These are phyloP conservation scores for Cladophialophora exuberans DNA, from an alignment of 2,329 filamentous ascomycete species.

Conservation along the genomic window DNA sequence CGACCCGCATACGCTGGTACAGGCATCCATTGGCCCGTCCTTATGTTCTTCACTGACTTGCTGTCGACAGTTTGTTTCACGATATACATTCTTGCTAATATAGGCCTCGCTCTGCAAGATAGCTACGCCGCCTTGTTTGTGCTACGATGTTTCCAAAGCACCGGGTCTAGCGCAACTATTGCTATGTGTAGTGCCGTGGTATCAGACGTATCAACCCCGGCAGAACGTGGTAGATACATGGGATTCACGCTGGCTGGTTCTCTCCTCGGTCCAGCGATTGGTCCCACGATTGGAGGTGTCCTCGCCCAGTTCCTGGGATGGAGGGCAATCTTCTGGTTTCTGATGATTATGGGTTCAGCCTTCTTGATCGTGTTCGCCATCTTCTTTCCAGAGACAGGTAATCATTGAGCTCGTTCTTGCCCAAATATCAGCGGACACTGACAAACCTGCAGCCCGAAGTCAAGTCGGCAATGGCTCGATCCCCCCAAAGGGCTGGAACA, in stretches of 20 bases:
- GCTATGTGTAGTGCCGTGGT: constrained; percentile 46
- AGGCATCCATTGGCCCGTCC: background rate
- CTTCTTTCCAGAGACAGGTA: constrained; percentile 43
- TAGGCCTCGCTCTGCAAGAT: constrained; percentile 46
- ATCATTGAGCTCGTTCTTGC: too few relatives aligned
- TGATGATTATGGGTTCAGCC: constrained; percentile 51
- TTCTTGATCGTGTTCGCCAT: constrained; percentile 36
- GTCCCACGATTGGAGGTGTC: constrained; percentile 48
- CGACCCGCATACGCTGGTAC: constrained; percentile 52
- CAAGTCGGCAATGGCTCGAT: constrained; percentile 45
- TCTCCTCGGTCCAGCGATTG: constrained; percentile 49
- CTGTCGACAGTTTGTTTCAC: constrained; percentile 42
- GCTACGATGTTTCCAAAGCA: constrained; percentile 43
- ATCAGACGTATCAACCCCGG: constrained; percentile 43
- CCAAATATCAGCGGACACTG: background rate
- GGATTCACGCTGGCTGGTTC: constrained; percentile 42
- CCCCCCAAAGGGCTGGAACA: constrained; percentile 42
- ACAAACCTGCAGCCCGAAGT: constrained; percentile 32
- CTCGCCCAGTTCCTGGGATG: constrained; percentile 53
- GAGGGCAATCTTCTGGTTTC: constrained; percentile 59
- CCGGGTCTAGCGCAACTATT: constrained; percentile 44
- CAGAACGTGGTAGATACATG: constrained; percentile 47
- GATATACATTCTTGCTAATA: constrained; percentile 49
- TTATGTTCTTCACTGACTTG: background rate
- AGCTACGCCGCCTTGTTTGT: constrained; percentile 44